A percentile compares a stretch with the other conserved stretches of the same genome.
These are phyloP conservation scores for Daucus carota DNA, from an alignment of 129 eudicot genomes.

Conservation along the genomic window DH1_v3.0 NC_030388.2:22496501-22497000, in stretches of 20 bases:
- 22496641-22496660: neutral
- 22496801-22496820: neutral
- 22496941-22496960: constrained; percentile 88
- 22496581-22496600: constrained; percentile 17
- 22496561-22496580: constrained; percentile 76
- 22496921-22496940: neutral
- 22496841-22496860: neutral
- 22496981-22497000: constrained; percentile 92
- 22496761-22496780: neutral
- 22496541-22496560: constrained; percentile 69
- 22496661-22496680: neutral
- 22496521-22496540: constrained; percentile 93
- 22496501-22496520: constrained; percentile 79
- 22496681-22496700: constrained; percentile 7
- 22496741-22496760: constrained; percentile 46
- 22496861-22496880: neutral
- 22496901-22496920: neutral
- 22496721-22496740: constrained; percentile 74
- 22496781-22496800: neutral
- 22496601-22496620: neutral
- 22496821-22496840: neutral
- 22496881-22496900: too few species aligned
- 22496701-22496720: constrained; percentile 86
- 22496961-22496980: constrained; percentile 94
- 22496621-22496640: neutral